Evolutionary conservation across 2,329 filamentous ascomycete genomes (phyloP).

Genomic region (Ophiocordyceps unilateralis): DNA sequence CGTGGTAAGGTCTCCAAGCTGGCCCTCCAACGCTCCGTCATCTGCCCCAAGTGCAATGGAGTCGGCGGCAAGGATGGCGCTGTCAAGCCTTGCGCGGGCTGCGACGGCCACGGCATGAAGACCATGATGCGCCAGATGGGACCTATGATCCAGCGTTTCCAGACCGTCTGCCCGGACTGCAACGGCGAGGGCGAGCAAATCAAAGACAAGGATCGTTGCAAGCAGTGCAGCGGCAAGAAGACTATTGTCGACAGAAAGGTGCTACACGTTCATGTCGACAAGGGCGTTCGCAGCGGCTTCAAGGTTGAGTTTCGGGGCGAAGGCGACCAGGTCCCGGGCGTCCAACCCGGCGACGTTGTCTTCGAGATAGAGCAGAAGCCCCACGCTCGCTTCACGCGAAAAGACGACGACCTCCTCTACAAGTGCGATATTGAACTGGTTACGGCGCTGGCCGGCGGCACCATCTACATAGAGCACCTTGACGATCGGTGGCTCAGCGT

Average conservation of each 20-base stretch:
- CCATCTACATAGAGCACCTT: conserved; percentile 85
- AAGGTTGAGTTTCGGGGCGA: conserved; percentile 96
- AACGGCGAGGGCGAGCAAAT: conserved; percentile 95
- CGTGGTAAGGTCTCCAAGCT: conserved; percentile 95
- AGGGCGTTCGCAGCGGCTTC: conserved; percentile 80
- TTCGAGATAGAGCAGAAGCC: conserved; percentile 99
- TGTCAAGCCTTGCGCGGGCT: conserved; percentile 82
- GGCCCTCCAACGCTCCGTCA: conserved; percentile 90
- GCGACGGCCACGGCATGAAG: conserved; percentile 94
- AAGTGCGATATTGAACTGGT: conserved; percentile 90
- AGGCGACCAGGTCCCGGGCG: conserved; percentile 86
- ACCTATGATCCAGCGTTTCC: conserved; percentile 99
- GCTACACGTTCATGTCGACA: conserved; percentile 92
- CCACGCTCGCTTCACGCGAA: conserved; percentile 86
- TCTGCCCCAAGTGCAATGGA: conserved; percentile 88
- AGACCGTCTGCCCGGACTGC: conserved; percentile 96
- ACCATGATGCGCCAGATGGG: conserved; percentile 99
- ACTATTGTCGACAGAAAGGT: conserved; percentile 95
- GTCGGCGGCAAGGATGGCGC: conserved; percentile 93
- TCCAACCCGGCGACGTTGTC: conserved; percentile 86
- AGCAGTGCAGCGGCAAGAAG: conserved; percentile 93
- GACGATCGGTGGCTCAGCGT: conserved; percentile 94
- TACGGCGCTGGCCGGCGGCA: conserved; percentile 82
- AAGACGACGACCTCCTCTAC: conserved; percentile 91
- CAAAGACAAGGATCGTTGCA: conserved; percentile 94